phyloP scores from a whole-genome alignment of 2,329 filamentous ascomycete genomes.

The Herpotrichia juniperi region DNA sequence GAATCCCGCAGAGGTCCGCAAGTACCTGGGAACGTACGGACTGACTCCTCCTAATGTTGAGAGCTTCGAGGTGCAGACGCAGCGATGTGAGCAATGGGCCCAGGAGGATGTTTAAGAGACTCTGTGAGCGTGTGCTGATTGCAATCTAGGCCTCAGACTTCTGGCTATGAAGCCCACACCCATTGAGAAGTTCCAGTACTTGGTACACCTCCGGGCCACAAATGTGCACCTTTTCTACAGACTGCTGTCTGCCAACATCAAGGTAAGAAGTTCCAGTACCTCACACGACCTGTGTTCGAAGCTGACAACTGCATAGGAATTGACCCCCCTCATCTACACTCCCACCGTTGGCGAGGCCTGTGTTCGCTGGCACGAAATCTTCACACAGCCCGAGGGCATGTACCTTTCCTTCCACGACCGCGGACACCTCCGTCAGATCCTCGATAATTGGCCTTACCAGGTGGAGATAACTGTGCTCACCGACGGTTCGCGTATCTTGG shows the following conservation, averaged over 20 bases:
- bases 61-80: conserved; percentile 55
- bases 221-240: conserved; percentile 84
- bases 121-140: neutral
- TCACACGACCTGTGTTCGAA: neutral
- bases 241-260: conserved; percentile 75
- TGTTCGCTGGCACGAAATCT: conserved; percentile 93
- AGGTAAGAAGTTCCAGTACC: conserved; percentile 43
- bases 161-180: conserved; percentile 71
- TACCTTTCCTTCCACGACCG: conserved; percentile 97
- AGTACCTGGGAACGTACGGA: conserved; percentile 59
- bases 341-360: conserved; percentile 95
- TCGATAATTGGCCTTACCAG: conserved; percentile 91
- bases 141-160: conserved; percentile 68
- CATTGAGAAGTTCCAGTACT: conserved; percentile 84
- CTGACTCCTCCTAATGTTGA: conserved; percentile 59
- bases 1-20: conserved; percentile 56
- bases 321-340: conserved; percentile 86
- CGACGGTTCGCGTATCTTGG: conserved; percentile 90
- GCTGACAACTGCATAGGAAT: conserved; percentile 60
- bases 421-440: conserved; percentile 85
- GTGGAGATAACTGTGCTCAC: conserved; percentile 97
- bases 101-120: conserved; percentile 4
- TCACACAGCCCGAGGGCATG: conserved; percentile 90
- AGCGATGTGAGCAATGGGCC: conserved; percentile 51
- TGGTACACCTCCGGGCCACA: conserved; percentile 75